These are phyloP conservation scores for Mucor indicus DNA, from an alignment of 371 early-diverging fungal genomes.

Conservation along the genomic window DNA sequence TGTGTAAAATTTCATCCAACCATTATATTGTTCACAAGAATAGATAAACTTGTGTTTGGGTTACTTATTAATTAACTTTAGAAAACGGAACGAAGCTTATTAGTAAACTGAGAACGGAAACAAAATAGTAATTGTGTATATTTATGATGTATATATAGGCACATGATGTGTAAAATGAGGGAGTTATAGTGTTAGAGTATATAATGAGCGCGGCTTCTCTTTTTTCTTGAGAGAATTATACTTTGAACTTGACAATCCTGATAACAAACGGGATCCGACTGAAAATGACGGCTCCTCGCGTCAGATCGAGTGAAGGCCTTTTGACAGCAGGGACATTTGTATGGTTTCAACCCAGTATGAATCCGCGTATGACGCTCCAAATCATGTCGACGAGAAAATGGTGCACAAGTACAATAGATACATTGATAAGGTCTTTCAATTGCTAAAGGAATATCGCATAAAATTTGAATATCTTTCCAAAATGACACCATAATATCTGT, in stretches of 20 bases:
- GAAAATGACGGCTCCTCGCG: constrained; percentile 53
- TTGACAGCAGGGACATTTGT: constrained; percentile 47
- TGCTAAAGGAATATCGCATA: neutral
- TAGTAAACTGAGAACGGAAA: no score
- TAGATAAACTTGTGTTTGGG: no score
- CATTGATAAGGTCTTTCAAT: constrained; percentile 16
- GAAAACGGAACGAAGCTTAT: no score
- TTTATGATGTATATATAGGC: no score
- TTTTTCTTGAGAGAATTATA: neutral
- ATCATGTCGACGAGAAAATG: constrained; percentile 35
- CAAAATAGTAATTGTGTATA: no score
- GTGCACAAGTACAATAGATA: constrained; percentile 14
- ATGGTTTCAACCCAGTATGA: constrained; percentile 59
- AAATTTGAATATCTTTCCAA: constrained; percentile 1
- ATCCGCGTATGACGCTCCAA: constrained; percentile 27
- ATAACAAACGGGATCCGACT: constrained; percentile 11
- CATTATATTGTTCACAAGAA: no score
- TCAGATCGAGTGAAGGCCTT: constrained; percentile 57
- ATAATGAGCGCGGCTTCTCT: neutral
- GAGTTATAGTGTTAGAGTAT: no score
- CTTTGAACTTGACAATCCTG: constrained; percentile 4
- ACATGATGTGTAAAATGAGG: no score
- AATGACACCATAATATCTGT: neutral
- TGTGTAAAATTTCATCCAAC: no score
- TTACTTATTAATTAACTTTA: no score